Base-by-base conservation (phyloP, 2,329 filamentous ascomycete genomes). In the Colletotrichum paranaense region DNA sequence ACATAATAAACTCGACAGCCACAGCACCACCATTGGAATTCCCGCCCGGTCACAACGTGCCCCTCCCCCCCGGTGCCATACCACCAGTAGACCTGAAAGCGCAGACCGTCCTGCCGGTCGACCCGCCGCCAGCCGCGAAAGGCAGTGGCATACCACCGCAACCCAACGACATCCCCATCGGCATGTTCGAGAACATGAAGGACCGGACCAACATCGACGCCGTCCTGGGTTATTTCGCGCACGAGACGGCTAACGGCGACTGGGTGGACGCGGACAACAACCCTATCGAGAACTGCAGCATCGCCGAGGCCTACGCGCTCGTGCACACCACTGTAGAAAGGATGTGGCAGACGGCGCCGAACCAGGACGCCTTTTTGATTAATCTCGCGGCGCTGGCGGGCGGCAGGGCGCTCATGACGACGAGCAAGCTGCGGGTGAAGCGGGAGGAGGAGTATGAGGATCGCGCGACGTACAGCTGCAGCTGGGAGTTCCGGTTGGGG, bases 341-440 rank as follows among this genome's bases (percentile, higher is more conserved):
- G 66, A 84, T 91, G 73, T 84, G 87, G 73, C 84, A 83, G 52
- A 84, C 86, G 57, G 87, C 89, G 0, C 80, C 83, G 1, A 88
- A 85, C 12, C 85, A 87, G 5, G 86, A 91, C 77, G 84, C 86
- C 0, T 91, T 92, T 75, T 81, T 92, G 14, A 87, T 91, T 75
- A 92, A 91, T 77, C 79, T 92, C 6, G 86, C 89, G 0, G 89
- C 88, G 5, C 82, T 92, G 12, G 86, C 86, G 0, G 90, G 90
- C 9, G 88, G 88, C 4, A 85, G 82, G 62, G 80, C 87, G 32
- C 82, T 92, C 62, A 86, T 88, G 81, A 82, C 83, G 14, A 80
- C 81, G 6, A 79, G 82, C 24, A 82, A 81, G 26, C 78, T 83
- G 58, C 82, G 82, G 67, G 82, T 88, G 59, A 84, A 82, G 22